Base-by-base conservation (phyloP, 2,329 filamentous ascomycete genomes). In the Ceratocystis variospora region DNA sequence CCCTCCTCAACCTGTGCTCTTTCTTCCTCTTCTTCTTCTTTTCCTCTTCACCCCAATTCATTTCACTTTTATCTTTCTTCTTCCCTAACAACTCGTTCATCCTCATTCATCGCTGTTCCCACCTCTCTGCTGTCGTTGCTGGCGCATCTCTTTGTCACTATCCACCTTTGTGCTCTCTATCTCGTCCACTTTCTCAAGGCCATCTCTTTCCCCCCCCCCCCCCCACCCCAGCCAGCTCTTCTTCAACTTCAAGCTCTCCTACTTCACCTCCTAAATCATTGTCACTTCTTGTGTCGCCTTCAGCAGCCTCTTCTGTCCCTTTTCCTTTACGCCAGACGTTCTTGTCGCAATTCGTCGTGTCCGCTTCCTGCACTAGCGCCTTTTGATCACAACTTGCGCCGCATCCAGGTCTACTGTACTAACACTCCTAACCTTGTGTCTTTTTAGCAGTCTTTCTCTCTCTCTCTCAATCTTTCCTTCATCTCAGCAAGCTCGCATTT, bases 21-120 rank as follows among this genome's bases (percentile, higher is more conserved):
- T 69, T 69, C 70, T 68, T 69, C 68, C 71, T 69, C 72, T 70
- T 70, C 70, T 70, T 70, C 70, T 74, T 68, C 70, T 69, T 68
- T 70, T 69, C 70, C 71, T 71, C 71, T 62, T 69, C 53, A 55
- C 57, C 45, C 45, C 61, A 66, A 37, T 22, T 55, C 17, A 62
- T 22, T 61, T 62, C 33, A 70, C 70, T 69, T 69, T 67, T 67
- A 69, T 70, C 69, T 70, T 64, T 53, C 46, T 46, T 62, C n/a
- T 10, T 8, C 48, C n/a, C 48, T 53, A 53, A 2, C 48, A 53
- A 53, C 22, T 33, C 37, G n/a, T n/a, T 12, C 59, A 37, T 22
- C 44, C 59, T 64, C 33, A 15, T 25, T 7, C 19, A 64, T 37
- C 19, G 12, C 28, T 48, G n/a, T 31, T 28, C 41, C 61, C 22